phyloP scores from a whole-genome alignment of 2,329 filamentous ascomycete species.

The Ceratocystis albifundus region DNA sequence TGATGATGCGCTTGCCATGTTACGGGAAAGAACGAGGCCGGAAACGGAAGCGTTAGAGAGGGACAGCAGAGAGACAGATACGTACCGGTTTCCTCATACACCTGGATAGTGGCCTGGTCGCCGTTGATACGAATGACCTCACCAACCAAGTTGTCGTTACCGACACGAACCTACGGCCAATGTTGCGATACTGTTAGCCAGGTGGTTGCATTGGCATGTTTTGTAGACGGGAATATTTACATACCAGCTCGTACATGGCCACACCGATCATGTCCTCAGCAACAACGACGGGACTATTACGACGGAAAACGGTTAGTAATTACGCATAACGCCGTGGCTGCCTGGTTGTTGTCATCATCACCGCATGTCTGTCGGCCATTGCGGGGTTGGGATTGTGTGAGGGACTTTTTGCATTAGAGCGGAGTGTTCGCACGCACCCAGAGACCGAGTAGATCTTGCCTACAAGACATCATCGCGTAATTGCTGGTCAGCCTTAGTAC shows the following conservation, averaged over 20 bases:
- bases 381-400: constrained; percentile 20
- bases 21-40: background rate
- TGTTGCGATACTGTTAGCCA: background rate
- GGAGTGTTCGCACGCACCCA: constrained; percentile 39
- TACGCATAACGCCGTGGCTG: background rate
- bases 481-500: background rate
- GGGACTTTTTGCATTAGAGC: constrained; percentile 24
- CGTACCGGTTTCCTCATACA: constrained; percentile 96
- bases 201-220: constrained; percentile 1
- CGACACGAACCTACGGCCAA: constrained; percentile 63
- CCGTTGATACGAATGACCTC: constrained; percentile 96
- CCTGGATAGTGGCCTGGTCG: constrained; percentile 94
- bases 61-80: constrained; percentile 27
- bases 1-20: background rate
- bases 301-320: constrained; percentile 28
- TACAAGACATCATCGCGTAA: constrained; percentile 26
- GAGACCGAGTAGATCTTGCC: constrained; percentile 53
- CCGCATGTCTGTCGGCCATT: constrained; percentile 3
- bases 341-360: constrained; percentile 17
- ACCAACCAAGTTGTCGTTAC: constrained; percentile 81
- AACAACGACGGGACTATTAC: constrained; percentile 70
- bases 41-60: background rate
- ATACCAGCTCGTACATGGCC: constrained; percentile 97
- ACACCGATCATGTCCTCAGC: constrained; percentile 98
- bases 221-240: constrained; percentile 27